Percentiles rank a stretch among this genome's conserved stretches.
Evolutionary conservation across 2,329 filamentous ascomycete genomes (phyloP).

Genomic region (Trichoderma simmonsii): DNA sequence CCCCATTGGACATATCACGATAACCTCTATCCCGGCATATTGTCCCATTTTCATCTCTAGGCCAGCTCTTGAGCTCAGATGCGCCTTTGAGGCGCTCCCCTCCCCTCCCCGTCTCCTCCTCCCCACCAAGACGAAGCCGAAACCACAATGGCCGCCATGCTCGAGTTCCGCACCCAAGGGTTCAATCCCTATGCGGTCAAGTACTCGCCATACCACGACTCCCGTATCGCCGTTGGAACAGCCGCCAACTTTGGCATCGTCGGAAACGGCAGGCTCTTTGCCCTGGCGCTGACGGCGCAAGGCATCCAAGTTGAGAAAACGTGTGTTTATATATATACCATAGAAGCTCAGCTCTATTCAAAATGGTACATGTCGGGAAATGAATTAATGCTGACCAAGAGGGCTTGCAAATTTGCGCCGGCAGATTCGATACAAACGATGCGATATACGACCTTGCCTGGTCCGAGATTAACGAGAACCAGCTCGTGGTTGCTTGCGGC

Average conservation of each 20-base stretch:
- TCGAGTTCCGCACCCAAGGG: constrained; percentile 89
- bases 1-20: not conserved
- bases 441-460: constrained; percentile 92
- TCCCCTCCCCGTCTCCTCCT: not conserved
- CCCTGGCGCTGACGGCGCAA: constrained; percentile 75
- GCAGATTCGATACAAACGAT: constrained; percentile 93
- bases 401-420: not conserved
- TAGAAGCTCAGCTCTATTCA: not conserved
- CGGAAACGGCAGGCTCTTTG: constrained; percentile 87
- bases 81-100: constrained; percentile 21
- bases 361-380: not conserved
- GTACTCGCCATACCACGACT: constrained; percentile 98
- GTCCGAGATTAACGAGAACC: constrained; percentile 96
- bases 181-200: constrained; percentile 97
- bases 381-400: not conserved
- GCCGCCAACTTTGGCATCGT: constrained; percentile 97
- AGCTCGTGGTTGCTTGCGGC: constrained; percentile 82
- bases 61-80: constrained; percentile 18
- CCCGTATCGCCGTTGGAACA: constrained; percentile 81
- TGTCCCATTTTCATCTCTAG: not conserved
- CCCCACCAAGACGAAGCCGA: not conserved
- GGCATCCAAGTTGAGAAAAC: constrained; percentile 83
- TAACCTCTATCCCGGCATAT: not conserved
- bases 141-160: constrained; percentile 60
- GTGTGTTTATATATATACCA: constrained; percentile 42